Evolutionary conservation across 169 alveolate genomes (phyloP).

Genomic region (Plasmodium relictum): DNA sequence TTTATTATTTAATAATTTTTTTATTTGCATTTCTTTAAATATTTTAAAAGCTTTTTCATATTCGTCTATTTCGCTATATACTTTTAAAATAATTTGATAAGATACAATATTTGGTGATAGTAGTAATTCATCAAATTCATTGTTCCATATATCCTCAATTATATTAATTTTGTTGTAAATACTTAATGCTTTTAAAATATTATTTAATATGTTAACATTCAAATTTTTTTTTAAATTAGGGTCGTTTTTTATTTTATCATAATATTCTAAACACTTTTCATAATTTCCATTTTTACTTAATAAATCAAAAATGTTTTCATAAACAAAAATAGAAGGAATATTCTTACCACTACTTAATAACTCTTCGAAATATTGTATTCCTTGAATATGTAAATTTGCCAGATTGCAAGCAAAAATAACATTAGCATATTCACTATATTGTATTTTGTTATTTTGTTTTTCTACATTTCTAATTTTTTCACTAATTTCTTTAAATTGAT

Average conservation of each 20-base stretch:
- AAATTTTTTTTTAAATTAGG: slow-evolving; percentile 65
- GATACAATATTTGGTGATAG: slow-evolving; percentile 54
- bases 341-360: slow-evolving; percentile 69
- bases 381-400: slow-evolving; percentile 59
- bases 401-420: slow-evolving; percentile 71
- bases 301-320: slow-evolving; percentile 66
- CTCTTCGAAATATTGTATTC: slow-evolving; percentile 75
- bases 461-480: slow-evolving; percentile 47
- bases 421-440: slow-evolving; percentile 73
- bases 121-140: slow-evolving; percentile 67
- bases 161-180: slow-evolving; percentile 53
- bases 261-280: slow-evolving; percentile 55
- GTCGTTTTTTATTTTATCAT: slow-evolving; percentile 53
- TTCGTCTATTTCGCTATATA: slow-evolving; percentile 33
- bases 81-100: slow-evolving; percentile 38
- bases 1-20: slow-evolving; percentile 45
- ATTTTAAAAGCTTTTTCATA: slow-evolving; percentile 71
- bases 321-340: slow-evolving; percentile 58
- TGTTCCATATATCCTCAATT: slow-evolving; percentile 64
- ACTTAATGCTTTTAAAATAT: slow-evolving; percentile 51
- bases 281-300: slow-evolving; percentile 72
- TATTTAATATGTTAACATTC: slow-evolving; percentile 67
- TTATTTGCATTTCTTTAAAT: slow-evolving; percentile 76
- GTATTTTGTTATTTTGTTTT: slow-evolving; percentile 53
- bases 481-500: slow-evolving; percentile 41